These are phyloP conservation scores for Cytospora piceicola DNA, from an alignment of 2,329 filamentous ascomycete species.

Conservation along the genomic window DNA sequence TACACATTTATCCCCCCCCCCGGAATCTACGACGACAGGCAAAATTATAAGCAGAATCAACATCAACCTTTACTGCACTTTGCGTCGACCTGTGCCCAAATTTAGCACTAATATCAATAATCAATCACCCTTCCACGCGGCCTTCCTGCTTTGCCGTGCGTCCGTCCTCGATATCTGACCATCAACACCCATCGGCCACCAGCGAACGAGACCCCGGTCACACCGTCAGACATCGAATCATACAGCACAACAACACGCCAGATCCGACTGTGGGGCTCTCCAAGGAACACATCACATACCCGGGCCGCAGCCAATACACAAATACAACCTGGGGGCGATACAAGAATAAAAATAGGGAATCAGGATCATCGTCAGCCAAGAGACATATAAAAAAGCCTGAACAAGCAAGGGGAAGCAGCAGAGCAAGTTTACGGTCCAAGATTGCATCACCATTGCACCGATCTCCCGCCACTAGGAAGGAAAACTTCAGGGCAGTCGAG, in stretches of 20 bases:
- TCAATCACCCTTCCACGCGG: neutral
- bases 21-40: neutral
- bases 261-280: constrained; percentile 21
- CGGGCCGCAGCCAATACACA: neutral
- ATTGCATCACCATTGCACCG: constrained; percentile 9
- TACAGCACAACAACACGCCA: constrained; percentile 20
- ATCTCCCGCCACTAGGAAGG: neutral
- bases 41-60: no score
- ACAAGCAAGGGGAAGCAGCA: neutral
- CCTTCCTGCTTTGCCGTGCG: constrained; percentile 7
- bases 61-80: neutral
- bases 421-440: neutral
- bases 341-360: constrained; percentile 7
- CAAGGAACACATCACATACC: constrained; percentile 4
- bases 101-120: neutral
- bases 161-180: constrained; percentile 20
- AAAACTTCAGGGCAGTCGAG: neutral
- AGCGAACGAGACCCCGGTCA: constrained; percentile 15
- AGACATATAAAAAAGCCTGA: neutral
- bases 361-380: neutral
- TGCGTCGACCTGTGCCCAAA: neutral
- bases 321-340: constrained; percentile 10
- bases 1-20: no score
- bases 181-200: constrained; percentile 24
- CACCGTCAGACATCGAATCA: constrained; percentile 24